phyloP scores from a whole-genome alignment of 352 stramenopile genomes.

The Globisporangium polare region DNA sequence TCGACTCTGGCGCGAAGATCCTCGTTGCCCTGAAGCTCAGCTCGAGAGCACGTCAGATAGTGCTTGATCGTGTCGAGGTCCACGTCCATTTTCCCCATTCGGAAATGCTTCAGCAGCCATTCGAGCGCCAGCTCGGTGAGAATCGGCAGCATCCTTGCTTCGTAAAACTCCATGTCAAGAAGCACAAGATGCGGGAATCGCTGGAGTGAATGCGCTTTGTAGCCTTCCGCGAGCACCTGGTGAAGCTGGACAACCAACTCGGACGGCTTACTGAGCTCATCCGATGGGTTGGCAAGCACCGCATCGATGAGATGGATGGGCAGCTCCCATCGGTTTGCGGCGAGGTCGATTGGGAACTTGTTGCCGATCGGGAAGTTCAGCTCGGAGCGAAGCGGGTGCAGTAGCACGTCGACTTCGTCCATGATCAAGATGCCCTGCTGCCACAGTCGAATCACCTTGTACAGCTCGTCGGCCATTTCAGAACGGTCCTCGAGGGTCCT shows the following conservation, averaged over 20 bases:
- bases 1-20: conserved; percentile 79
- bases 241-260: conserved; percentile 70
- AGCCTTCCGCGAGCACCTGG: conserved; percentile 89
- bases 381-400: conserved; percentile 89
- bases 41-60: conserved; percentile 62
- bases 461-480: conserved; percentile 89
- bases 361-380: conserved; percentile 91
- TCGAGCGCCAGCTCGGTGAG: conserved; percentile 85
- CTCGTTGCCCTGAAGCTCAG: conserved; percentile 67
- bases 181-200: conserved; percentile 97
- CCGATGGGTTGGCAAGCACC: conserved; percentile 60
- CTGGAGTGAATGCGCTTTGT: conserved; percentile 92
- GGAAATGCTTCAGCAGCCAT: conserved; percentile 86
- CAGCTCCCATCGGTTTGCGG: conserved; percentile 89
- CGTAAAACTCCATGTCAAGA: conserved; percentile 96
- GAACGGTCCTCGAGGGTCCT: conserved; percentile 72
- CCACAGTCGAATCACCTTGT: conserved; percentile 87
- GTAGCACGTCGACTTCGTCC: conserved; percentile 91
- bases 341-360: conserved; percentile 89
- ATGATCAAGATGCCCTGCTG: conserved; percentile 93
- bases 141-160: conserved; percentile 90
- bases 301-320: conserved; percentile 94
- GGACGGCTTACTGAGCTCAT: conserved; percentile 10
- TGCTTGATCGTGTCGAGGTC: conserved; percentile 55
- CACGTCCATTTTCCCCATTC: conserved; percentile 94